Base-by-base conservation (phyloP, 2,329 filamentous ascomycete genomes). In the Diplocarpon mali region DNA sequence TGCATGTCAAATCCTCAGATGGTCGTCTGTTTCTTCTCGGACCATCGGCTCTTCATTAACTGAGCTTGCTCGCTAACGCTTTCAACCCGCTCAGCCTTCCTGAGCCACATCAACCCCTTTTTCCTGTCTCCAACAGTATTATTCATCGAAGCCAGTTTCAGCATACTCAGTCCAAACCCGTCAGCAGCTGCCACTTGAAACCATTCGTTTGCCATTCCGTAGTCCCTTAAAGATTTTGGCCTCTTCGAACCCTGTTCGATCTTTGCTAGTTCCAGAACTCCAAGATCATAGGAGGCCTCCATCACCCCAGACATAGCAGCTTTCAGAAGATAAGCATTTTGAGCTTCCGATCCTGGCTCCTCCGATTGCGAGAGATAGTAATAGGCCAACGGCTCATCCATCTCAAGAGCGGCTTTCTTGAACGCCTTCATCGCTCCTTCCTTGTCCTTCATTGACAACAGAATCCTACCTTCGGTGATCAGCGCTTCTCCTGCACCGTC, bases 201-300 rank as follows among this genome's bases (percentile, higher is more conserved):
- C 58, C 58, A 61, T 38, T 61, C 59, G 35, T 40, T 53, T 6
- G 59, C 56, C 50, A 57, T 53, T 1, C 54, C 56, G 48, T 54
- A 60, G 31, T 53, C 54, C 2, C 40, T 42, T 7, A 56, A 16
- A 2, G 45, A 40, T 9, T 30, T 51, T 6, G 39, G 37, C 17
- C 40, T 44, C 8, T 39, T 40, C 9, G 37, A 34, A 5, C 35
- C 35, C 11, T 47, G 37, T 9, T 42, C 34, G 6, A 53, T 39
- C 24, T 54, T 54, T 3, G 44, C 34, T 9, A 60, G 35, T 35
- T 60, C 55, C 4, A 59, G 28, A 10, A 39, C 46, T n/a, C 58
- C 59, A 14, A 62, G 51, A 40, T 57, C 55, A 14, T 58, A 53
- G n/a, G 41, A 53, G n/a, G 60, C 60, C 30, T 59, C 58, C 1